Evolutionary conservation across 805 yeast genomes (phyloP).

Genomic region (Spathaspora gorwiae): DNA sequence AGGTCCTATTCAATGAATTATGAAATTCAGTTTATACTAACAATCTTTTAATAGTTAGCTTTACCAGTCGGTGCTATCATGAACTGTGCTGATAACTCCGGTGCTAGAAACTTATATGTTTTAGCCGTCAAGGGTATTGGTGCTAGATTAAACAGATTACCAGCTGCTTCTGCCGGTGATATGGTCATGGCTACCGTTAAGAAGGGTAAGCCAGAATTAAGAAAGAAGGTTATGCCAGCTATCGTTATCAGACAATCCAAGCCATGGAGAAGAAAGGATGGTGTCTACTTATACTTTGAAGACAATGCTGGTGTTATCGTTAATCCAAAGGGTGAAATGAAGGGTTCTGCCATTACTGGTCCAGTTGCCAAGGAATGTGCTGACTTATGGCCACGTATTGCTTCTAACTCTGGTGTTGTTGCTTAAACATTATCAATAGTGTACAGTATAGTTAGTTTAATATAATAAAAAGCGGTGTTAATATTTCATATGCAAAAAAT

Average conservation of each 20-base stretch:
- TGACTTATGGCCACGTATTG: conserved; percentile 99
- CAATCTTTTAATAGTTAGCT: conserved; percentile 68
- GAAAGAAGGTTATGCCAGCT: conserved; percentile 99
- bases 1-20: too few relatives aligned
- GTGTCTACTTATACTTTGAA: conserved; percentile 98
- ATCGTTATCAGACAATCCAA: conserved; percentile 98
- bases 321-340: conserved; percentile 99
- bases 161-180: conserved; percentile 99
- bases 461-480: neutral
- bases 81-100: conserved; percentile 99
- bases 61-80: conserved; percentile 99
- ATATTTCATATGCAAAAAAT: neutral
- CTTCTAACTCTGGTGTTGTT: conserved; percentile 99
- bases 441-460: conserved; percentile 9
- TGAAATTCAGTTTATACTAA: neutral
- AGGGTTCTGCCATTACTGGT: conserved; percentile 99
- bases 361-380: conserved; percentile 99
- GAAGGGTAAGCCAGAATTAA: conserved; percentile 99
- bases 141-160: conserved; percentile 99
- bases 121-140: conserved; percentile 98
- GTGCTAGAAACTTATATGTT: conserved; percentile 99
- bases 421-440: conserved; percentile 51
- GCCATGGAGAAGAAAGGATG: conserved; percentile 99
- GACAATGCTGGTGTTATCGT: conserved; percentile 99
- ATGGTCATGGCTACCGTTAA: conserved; percentile 99